Percentiles rank a stretch among this genome's conserved stretches.
These are phyloP conservation scores for Exutisphaerella laricina DNA, from an alignment of 2,329 filamentous ascomycete species.

Conservation along the genomic window DNA sequence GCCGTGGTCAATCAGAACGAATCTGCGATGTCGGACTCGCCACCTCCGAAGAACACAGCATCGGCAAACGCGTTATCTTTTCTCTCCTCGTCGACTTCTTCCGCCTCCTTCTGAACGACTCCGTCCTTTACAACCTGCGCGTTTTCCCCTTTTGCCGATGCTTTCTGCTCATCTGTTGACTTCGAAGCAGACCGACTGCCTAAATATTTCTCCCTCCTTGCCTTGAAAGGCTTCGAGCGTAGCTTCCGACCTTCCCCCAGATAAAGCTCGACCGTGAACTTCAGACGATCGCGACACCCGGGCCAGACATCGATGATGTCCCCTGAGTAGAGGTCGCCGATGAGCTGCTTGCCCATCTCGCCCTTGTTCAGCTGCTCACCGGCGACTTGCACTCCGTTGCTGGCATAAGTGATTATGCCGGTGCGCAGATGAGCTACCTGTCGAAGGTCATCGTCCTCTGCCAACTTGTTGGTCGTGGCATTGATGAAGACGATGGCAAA, in stretches of 20 bases:
- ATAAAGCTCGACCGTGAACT: constrained; percentile 13
- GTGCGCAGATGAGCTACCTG: constrained; percentile 53
- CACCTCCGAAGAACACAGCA: not conserved
- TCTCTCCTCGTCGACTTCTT: constrained; percentile 5
- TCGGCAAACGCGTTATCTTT: not conserved
- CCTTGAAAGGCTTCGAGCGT: no score
- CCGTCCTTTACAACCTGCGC: not conserved
- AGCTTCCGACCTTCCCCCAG: constrained; percentile 12
- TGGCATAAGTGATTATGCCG: constrained; percentile 75
- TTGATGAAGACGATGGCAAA: constrained; percentile 71
- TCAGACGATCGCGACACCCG: constrained; percentile 13
- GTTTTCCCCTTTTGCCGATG: not conserved
- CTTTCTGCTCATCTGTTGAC: not conserved
- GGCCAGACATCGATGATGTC: constrained; percentile 72
- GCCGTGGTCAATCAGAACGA: not conserved
- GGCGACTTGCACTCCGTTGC: constrained; percentile 71
- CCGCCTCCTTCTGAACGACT: no score
- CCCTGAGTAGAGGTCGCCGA: constrained; percentile 66
- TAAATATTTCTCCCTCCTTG: constrained; percentile 12
- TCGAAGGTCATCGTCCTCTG: constrained; percentile 48
- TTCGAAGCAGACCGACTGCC: constrained; percentile 4
- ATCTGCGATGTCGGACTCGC: constrained; percentile 3
- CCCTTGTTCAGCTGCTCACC: constrained; percentile 57
- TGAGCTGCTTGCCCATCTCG: constrained; percentile 49
- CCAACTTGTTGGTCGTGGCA: constrained; percentile 57